Base-by-base conservation (phyloP, 2,329 filamentous ascomycete species). In the Colletotrichum kahawae region DNA sequence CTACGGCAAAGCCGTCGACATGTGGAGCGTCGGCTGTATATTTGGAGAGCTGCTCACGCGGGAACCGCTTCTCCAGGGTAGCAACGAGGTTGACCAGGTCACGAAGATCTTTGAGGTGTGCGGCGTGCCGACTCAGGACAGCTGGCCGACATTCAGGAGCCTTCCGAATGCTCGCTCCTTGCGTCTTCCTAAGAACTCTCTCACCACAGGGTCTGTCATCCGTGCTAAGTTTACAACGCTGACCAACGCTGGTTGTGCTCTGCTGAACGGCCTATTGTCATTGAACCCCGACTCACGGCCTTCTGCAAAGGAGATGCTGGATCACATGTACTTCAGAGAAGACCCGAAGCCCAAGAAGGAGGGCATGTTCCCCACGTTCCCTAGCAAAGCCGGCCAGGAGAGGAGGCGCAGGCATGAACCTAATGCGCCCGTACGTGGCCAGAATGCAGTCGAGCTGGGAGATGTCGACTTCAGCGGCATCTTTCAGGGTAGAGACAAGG, bases 21-120 rank as follows among this genome's bases (percentile, higher is more conserved):
- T 98, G 90, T 99, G 97, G 97, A 97, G 94, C 84, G 88, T 98
- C 5, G 97, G 97, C 14, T 98, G 97, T 85, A 95, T 99, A 81
- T 98, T 99, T 82, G 96, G 93, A 76, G 97, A 99, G 86, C 90
- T 99, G 5, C 88, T 98, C 24, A 93, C 92, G 43, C 94, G 95
- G 77, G 93, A 96, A 77, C 95, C 96, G 0, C 83, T 98, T 3
- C 88, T 99, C 1, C 95, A 95, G 80, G 96, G 96, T 65, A 94
- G 93, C 81, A 98, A 98, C 84, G 97, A 99, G 85, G 95, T 98
- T 71, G 95, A 98, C 81, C 93, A 98, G 82, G 88, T 98, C 14
- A 92, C 93, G 67, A 93, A 93, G 84, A 97, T 98, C 82, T 98
- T 99, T 83, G 92, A 93, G 79, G 91, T 98, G 73, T 96, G 95